Evolutionary conservation across 352 stramenopile genomes (phyloP).

Genomic region (Bremia lactucae): DNA sequence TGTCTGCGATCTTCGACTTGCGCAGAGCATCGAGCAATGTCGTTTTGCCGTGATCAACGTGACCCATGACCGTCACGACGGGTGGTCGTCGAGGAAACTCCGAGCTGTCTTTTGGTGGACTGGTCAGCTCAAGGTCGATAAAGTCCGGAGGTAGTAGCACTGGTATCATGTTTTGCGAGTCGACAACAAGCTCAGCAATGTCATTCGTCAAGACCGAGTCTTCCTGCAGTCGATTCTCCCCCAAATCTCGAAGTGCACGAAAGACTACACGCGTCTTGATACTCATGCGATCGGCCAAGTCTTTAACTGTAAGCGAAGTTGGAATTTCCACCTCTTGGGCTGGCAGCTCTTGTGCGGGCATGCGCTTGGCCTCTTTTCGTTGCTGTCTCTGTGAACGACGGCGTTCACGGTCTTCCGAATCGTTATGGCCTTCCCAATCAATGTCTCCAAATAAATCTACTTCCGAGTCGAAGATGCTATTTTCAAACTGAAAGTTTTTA

Average conservation of each 20-base stretch:
- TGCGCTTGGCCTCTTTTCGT: slow-evolving; percentile 40
- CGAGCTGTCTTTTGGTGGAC: slow-evolving; percentile 50
- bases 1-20: slow-evolving; percentile 87
- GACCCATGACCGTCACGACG: slow-evolving; percentile 99
- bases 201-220: slow-evolving; percentile 65
- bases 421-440: slow-evolving; percentile 48
- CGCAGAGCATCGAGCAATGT: slow-evolving; percentile 93
- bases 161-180: slow-evolving; percentile 79
- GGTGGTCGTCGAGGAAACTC: slow-evolving; percentile 67
- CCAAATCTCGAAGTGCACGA: slow-evolving; percentile 47
- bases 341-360: slow-evolving; percentile 25
- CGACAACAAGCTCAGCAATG: slow-evolving; percentile 71
- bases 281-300: slow-evolving; percentile 72
- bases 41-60: slow-evolving; percentile 99
- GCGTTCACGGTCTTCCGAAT: slow-evolving; percentile 48
- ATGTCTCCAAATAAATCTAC: slow-evolving; percentile 66
- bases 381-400: slow-evolving; percentile 47
- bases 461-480: slow-evolving; percentile 69
- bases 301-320: slow-evolving; percentile 53
- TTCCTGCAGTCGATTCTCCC: slow-evolving; percentile 55
- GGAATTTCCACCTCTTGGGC: slow-evolving; percentile 76
- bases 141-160: slow-evolving; percentile 75
- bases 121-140: slow-evolving; percentile 63
- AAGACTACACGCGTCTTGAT: slow-evolving; percentile 66
- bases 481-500: slow-evolving; percentile 81